Evolutionary conservation across 805 yeast species (phyloP).

Genomic region (Komagataella ulmi): DNA sequence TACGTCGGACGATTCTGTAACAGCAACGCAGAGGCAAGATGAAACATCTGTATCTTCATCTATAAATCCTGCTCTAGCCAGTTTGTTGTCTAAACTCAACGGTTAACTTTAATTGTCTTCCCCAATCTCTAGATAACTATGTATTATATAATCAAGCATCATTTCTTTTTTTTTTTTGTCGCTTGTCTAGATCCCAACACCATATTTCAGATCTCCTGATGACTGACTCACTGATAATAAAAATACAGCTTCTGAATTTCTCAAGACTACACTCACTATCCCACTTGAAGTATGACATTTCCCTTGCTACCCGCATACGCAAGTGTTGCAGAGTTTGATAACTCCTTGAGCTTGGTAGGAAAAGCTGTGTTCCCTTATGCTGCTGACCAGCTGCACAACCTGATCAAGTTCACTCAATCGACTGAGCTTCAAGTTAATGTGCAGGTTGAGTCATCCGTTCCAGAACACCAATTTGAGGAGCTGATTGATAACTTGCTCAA

Average conservation of each 20-base stretch:
- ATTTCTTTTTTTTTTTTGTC: neutral
- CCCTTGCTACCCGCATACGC: slow-evolving; percentile 18
- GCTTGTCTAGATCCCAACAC: neutral
- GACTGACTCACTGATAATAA: neutral
- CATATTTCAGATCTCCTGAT: neutral
- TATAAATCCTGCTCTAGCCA: slow-evolving; percentile 7
- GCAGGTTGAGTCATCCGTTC: slow-evolving; percentile 1
- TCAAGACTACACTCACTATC: neutral
- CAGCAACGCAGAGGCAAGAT: neutral
- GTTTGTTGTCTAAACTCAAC: slow-evolving; percentile 6
- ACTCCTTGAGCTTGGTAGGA: slow-evolving; percentile 13
- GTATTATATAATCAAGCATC: neutral
- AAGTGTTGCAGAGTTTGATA: slow-evolving; percentile 5
- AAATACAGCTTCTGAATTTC: neutral
- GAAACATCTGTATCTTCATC: neutral
- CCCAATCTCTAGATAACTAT: neutral
- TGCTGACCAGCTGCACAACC: slow-evolving; percentile 6
- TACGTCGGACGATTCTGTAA: neutral
- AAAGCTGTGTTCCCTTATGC: slow-evolving; percentile 13
- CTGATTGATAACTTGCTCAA: slow-evolving; percentile 8
- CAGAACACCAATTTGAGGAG: neutral
- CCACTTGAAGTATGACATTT: slow-evolving; percentile 13
- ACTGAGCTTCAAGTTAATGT: slow-evolving; percentile 15
- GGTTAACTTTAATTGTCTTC: neutral
- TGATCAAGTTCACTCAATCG: slow-evolving; percentile 6